Base-by-base conservation (phyloP, 208 protist genomes). In the Trypanosoma mega region DNA sequence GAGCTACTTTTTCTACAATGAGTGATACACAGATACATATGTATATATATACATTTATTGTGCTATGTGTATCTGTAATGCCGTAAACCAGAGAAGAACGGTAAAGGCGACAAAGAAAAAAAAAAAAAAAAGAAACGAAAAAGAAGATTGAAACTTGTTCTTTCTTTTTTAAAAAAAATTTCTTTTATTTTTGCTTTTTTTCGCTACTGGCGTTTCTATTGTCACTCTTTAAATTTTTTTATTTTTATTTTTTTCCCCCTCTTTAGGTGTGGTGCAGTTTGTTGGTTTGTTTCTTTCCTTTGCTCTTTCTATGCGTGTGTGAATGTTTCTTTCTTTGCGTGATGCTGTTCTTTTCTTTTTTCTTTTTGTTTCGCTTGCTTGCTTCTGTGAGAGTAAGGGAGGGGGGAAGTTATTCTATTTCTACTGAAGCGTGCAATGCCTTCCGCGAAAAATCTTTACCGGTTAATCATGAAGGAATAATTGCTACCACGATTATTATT, bases 1-100 rank as follows among this genome's bases (percentile, higher is more conserved):
- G 85, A 93, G 27, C 60, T 95, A n/a, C 59, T 92, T 60, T 80
- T 80, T 51, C 53, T 92, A 41, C 79, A 90, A 0, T 71, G 37
- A 70, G n/a, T 1, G n/a, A n/a, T n/a, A n/a, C n/a, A n/a, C n/a
- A n/a, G n/a, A n/a, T n/a, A n/a, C n/a, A n/a, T n/a, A n/a, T n/a
- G n/a, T n/a, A n/a, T n/a, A n/a, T n/a, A n/a, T n/a, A n/a, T n/a
- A n/a, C n/a, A n/a, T n/a, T n/a, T n/a, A n/a, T n/a, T n/a, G n/a
- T n/a, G n/a, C n/a, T n/a, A n/a, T n/a, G n/a, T n/a, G n/a, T n/a
- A n/a, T n/a, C n/a, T n/a, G n/a, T n/a, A 33, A 45, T 29, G 5
- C 41, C 3, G 16, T 24, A n/a, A 50, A 50, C 45, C 24, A 30
- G 21, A 36, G 20, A 29, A 47, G 21, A 26, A 1, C n/a, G 23